Conservation (phyloP, 768 basidiomycete genomes). For the Russula lepida region DNA sequence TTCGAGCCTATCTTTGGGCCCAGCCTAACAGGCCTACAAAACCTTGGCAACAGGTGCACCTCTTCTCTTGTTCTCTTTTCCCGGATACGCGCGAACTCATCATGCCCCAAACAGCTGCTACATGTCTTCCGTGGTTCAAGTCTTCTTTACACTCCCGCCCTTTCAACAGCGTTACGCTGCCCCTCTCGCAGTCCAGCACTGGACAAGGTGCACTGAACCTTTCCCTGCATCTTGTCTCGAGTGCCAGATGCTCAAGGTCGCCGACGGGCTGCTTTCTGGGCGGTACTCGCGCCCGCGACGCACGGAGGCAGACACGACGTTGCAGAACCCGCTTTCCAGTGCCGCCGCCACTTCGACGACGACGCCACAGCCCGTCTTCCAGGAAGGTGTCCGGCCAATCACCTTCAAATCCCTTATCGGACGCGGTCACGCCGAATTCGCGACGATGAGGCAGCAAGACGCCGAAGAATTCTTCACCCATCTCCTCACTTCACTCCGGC, state of each 20-base stretch:
- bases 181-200: conserved; percentile 40
- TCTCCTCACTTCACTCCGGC: conserved; percentile 62
- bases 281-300: conserved; percentile 67
- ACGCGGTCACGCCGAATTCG: conserved; percentile 87
- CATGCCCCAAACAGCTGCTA: conserved; percentile 59
- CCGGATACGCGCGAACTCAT: not conserved
- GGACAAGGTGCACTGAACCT: conserved; percentile 48
- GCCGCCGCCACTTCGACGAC: conserved; percentile 23
- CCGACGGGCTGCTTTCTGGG: conserved; percentile 88
- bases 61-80: not conserved
- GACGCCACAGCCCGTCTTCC: conserved; percentile 47
- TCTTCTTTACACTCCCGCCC: conserved; percentile 67
- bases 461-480: conserved; percentile 90
- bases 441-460: conserved; percentile 96
- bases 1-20: conserved; percentile 84
- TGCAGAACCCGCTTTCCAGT: conserved; percentile 31
- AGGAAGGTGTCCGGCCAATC: conserved; percentile 73
- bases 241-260: conserved; percentile 89
- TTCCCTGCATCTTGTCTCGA: conserved; percentile 84
- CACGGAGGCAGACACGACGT: conserved; percentile 24
- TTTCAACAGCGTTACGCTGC: conserved; percentile 69
- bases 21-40: conserved; percentile 80
- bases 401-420: conserved; percentile 88
- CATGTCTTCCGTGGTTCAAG: conserved; percentile 91
- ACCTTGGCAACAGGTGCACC: conserved; percentile 80